Conservation (phyloP, 2,329 filamentous ascomycete genomes). For the Periconia macrospinosa region DNA sequence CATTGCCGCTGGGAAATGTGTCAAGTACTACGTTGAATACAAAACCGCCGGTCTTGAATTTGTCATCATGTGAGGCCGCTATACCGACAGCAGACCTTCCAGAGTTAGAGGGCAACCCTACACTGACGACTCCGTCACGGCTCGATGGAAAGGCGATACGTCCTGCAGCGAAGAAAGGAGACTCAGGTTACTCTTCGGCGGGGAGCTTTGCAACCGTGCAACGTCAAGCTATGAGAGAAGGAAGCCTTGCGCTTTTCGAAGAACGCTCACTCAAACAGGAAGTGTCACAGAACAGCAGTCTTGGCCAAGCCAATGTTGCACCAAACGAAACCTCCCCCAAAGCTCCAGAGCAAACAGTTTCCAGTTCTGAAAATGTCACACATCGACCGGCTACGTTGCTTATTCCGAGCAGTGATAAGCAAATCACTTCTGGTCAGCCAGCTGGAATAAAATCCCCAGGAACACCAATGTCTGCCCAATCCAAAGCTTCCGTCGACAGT, state of each 20-base stretch:
- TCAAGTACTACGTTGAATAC: not conserved
- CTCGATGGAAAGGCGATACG: slow-evolving; percentile 3
- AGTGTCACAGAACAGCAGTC: not conserved
- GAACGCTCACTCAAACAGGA: slow-evolving; percentile 12
- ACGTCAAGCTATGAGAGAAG: slow-evolving; percentile 13
- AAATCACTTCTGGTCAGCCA: not conserved
- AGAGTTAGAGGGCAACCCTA: not conserved
- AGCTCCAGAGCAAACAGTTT: not conserved
- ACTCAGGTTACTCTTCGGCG: slow-evolving; percentile 46
- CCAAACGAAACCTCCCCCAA: not conserved
- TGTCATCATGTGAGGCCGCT: not conserved
- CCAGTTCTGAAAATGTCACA: not conserved
- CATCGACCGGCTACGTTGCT: not conserved
- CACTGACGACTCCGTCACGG: not conserved
- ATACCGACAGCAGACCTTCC: not conserved
- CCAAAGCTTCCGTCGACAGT: slow-evolving; percentile 22
- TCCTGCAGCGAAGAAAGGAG: slow-evolving; percentile 33
- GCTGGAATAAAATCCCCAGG: slow-evolving; percentile 10
- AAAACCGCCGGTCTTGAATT: not conserved
- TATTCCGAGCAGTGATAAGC: not conserved
- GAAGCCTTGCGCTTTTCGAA: slow-evolving; percentile 7
- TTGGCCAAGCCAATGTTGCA: not conserved
- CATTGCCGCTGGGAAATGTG: not conserved
- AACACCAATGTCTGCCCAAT: slow-evolving; percentile 24
- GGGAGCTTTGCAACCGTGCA: slow-evolving; percentile 25